These are phyloP conservation scores for Ascochyta lentis DNA, from an alignment of 2,329 filamentous ascomycete species.

Conservation along the genomic window DNA sequence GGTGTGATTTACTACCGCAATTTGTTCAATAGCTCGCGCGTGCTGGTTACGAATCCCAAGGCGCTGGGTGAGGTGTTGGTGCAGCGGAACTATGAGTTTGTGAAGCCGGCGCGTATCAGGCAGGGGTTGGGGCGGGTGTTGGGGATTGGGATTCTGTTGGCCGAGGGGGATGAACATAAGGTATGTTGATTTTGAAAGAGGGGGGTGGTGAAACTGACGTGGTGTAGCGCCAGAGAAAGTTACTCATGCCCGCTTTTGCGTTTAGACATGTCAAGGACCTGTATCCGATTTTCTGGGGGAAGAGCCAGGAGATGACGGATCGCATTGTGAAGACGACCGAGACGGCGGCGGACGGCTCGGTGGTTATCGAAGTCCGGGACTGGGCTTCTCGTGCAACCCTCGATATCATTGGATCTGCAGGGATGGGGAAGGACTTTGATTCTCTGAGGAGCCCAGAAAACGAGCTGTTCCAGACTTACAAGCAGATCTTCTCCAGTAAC, in stretches of 20 bases:
- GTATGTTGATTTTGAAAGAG: constrained; percentile 36
- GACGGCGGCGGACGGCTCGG: constrained; percentile 31
- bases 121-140: constrained; percentile 67
- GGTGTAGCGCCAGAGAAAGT: constrained; percentile 53
- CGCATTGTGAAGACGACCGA: constrained; percentile 43
- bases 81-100: constrained; percentile 59
- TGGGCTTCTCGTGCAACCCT: constrained; percentile 61
- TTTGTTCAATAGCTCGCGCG: constrained; percentile 54
- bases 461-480: constrained; percentile 60
- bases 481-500: constrained; percentile 57
- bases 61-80: constrained; percentile 58
- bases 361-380: constrained; percentile 53
- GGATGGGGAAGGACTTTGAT: constrained; percentile 64
- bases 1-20: constrained; percentile 62
- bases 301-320: constrained; percentile 52
- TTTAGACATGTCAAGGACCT: constrained; percentile 60
- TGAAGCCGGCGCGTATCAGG: constrained; percentile 56
- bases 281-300: constrained; percentile 58
- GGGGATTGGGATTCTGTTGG: constrained; percentile 75
- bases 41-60: constrained; percentile 56
- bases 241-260: constrained; percentile 58
- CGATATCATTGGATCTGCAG: constrained; percentile 65
- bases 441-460: constrained; percentile 59
- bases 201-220: constrained; percentile 10
- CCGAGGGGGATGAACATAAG: constrained; percentile 92